Evolutionary conservation across 306 rosid genomes (phyloP).

Genomic region (Luffa aegyptiaca): DNA sequence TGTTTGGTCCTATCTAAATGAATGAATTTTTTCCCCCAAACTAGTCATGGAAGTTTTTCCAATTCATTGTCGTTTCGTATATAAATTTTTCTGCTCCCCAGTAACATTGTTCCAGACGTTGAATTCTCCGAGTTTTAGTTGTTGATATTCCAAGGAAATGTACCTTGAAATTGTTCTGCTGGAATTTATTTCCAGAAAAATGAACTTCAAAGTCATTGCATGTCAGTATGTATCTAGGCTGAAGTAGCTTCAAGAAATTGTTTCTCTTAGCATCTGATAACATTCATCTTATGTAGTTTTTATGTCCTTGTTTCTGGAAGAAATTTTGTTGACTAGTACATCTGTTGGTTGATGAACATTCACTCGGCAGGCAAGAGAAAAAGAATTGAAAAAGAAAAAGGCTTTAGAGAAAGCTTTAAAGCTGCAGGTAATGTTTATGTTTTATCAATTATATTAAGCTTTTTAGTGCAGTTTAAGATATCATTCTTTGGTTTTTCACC

Average conservation of each 20-base stretch:
- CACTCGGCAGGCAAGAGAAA: slow-evolving; percentile 74
- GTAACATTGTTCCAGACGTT: background rate
- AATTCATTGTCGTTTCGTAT: background rate
- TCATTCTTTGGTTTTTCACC: background rate
- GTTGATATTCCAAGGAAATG: background rate
- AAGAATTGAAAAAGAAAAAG: slow-evolving; percentile 74
- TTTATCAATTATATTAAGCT: background rate
- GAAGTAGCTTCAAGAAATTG: background rate
- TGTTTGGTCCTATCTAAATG: background rate
- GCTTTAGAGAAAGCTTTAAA: slow-evolving; percentile 66
- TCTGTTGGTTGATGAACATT: background rate
- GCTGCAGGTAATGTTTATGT: slow-evolving; percentile 39
- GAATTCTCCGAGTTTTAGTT: background rate
- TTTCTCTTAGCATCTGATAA: background rate
- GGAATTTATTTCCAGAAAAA: background rate
- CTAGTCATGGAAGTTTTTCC: background rate
- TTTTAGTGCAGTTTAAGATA: background rate
- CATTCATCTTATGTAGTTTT: background rate
- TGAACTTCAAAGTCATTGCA: background rate
- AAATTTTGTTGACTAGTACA: background rate
- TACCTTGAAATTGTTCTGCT: background rate
- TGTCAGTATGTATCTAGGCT: background rate
- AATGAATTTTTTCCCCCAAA: background rate
- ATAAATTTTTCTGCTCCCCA: background rate
- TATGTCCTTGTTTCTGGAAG: background rate